Base-by-base conservation (phyloP, 1,284 basidiomycete genomes). In the Pseudozyma sp. region DNA sequence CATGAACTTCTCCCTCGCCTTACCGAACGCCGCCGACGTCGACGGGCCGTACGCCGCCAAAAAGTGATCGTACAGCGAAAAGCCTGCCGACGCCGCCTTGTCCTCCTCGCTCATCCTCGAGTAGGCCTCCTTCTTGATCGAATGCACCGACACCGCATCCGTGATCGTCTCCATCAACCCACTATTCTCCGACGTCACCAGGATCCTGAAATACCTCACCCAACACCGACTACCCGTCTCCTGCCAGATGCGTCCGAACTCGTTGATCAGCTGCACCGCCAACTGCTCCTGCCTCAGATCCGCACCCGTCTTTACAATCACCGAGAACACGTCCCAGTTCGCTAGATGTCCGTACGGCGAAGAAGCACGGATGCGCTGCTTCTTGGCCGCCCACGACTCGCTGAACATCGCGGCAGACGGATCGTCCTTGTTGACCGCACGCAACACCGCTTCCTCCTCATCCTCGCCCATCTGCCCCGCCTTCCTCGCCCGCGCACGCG, bases 111-210 rank as follows among this genome's bases (percentile, higher is more conserved):
- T 86, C 65, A 94, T 88, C 63, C 93, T 89, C 3, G 94, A 93
- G 85, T 99, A 99, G 81, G 97, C 94, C 4, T 94, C 92, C 86
- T 99, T 99, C 88, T 99, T 99, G 85, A 99, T 97, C 9, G 96
- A 98, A 85, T 99, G 97, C 78, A 99, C 94, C 13, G 94, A 97
- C 2, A 99, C 93, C 1, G 96, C 93, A 79, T 99, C 97, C 7
- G 93, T 96, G 62, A 85, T 81, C 5, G 82, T 84, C 70, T 84
- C 82, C 75, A 84, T 84, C 55, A 99, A 86, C 10, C 96, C 97
- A 17, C 94, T 97, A 9, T 89, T 90, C 67, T 93, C 93, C 24
- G 94, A 94, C 2, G 95, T 97, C 71, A 98, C 97, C 53, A 98
- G 86, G 66, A 99, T 99, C 6, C 93, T 90, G 85, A 89, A 89